Conservation (phyloP, 257 asterid species). For the Solanum peruvianum region DNA sequence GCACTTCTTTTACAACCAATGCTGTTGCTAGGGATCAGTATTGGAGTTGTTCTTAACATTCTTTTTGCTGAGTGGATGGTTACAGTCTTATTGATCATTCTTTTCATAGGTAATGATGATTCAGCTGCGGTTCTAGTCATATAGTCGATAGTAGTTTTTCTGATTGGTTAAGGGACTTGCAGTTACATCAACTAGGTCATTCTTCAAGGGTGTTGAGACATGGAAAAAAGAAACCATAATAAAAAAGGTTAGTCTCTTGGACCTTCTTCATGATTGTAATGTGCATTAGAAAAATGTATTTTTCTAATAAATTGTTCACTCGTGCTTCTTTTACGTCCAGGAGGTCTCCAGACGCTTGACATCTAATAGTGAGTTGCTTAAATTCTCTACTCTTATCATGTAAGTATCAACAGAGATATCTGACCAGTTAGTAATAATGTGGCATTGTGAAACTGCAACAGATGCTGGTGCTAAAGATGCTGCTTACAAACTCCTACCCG, state of each 20-base stretch:
- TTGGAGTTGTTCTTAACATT: conserved; percentile 50
- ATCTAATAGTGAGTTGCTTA: conserved; percentile 24
- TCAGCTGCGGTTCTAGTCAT: neutral
- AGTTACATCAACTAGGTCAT: conserved; percentile 37
- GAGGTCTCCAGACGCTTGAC: conserved; percentile 32
- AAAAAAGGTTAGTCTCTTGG: conserved; percentile 17
- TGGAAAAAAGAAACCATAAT: conserved; percentile 52
- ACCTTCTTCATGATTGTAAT: neutral
- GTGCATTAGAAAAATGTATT: neutral
- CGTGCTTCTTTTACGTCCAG: conserved; percentile 2
- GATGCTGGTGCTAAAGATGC: conserved; percentile 21
- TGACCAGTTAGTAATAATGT: neutral
- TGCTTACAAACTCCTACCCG: conserved; percentile 29
- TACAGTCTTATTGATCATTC: conserved; percentile 42
- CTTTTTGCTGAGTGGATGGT: conserved; percentile 63
- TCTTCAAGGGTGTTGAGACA: conserved; percentile 47
- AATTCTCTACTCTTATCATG: neutral
- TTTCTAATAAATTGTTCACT: neutral
- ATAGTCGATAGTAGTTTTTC: neutral
- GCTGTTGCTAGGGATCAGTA: conserved; percentile 54
- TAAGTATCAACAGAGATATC: neutral
- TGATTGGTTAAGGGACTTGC: neutral
- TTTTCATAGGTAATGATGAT: conserved; percentile 32
- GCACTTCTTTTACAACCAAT: conserved; percentile 61
- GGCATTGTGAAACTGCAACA: neutral